Conservation (phyloP, 176 grass and related monocot genomes). For the Aegilops sharonensis region DNA sequence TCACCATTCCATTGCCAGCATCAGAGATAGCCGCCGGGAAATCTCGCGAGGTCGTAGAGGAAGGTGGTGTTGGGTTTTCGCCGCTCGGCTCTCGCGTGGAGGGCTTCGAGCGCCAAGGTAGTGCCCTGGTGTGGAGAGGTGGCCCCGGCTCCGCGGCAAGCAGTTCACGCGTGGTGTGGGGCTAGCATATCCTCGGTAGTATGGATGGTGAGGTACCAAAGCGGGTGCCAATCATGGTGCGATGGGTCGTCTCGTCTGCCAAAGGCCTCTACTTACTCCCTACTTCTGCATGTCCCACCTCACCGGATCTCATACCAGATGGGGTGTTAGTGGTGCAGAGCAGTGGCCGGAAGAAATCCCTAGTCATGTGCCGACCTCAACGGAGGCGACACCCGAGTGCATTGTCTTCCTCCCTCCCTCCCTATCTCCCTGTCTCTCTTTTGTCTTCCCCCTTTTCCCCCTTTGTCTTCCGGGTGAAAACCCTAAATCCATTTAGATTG, state of each 20-base stretch:
- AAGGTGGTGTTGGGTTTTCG: neutral
- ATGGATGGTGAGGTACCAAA: neutral
- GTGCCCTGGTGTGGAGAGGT: neutral
- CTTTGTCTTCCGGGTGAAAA: neutral
- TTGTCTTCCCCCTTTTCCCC: too few species aligned
- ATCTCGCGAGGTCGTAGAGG: neutral
- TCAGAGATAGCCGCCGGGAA: neutral
- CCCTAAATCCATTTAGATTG: neutral
- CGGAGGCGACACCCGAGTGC: neutral
- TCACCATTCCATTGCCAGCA: neutral
- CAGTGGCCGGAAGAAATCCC: neutral
- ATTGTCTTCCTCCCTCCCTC: neutral
- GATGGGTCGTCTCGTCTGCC: neutral
- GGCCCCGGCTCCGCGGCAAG: too few species aligned
- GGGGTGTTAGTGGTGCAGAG: neutral
- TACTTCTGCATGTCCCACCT: neutral
- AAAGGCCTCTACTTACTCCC: neutral
- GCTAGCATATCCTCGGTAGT: neutral
- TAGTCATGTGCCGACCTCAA: neutral
- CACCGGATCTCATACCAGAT: neutral
- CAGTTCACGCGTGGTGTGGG: neutral
- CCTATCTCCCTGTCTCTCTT: too few species aligned
- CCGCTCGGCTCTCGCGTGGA: neutral
- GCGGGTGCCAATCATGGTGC: neutral
- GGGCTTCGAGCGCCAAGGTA: neutral